phyloP scores from a whole-genome alignment of 106 monocot genomes.

The Dendrobium chrysotoxum region DNA sequence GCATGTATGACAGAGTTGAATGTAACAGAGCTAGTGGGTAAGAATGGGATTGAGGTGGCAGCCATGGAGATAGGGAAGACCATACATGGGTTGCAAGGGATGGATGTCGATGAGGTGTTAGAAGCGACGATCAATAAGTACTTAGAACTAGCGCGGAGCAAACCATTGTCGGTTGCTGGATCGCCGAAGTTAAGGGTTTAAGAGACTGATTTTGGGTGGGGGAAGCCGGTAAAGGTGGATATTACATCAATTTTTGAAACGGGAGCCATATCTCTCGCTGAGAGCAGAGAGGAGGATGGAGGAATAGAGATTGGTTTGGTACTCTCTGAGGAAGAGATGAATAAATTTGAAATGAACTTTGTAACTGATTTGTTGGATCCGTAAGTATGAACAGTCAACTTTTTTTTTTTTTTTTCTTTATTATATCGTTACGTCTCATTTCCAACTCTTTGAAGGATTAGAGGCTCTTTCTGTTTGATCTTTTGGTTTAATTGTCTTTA shows the following conservation, averaged over 20 bases:
- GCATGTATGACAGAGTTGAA: neutral
- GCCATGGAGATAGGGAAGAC: slow-evolving; percentile 2
- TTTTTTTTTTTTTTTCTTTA: no score
- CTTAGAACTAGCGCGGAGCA: neutral
- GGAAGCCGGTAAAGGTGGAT: slow-evolving; percentile 13
- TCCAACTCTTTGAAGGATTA: no score
- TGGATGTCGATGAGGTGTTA: neutral
- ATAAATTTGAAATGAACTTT: neutral
- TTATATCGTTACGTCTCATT: no score
- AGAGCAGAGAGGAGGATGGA: slow-evolving; percentile 7
- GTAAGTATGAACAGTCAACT: no score
- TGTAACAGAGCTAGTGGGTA: neutral
- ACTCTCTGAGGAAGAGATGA: slow-evolving; percentile 3
- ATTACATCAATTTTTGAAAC: neutral
- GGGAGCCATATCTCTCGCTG: slow-evolving; percentile 8
- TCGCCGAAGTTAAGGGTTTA: slow-evolving; percentile 20
- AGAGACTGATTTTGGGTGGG: slow-evolving; percentile 26
- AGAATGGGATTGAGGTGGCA: neutral
- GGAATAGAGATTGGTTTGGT: slow-evolving; percentile 12
- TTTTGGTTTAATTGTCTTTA: no score
- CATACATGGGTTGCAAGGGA: neutral
- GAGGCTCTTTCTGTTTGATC: no score
- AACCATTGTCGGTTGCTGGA: neutral
- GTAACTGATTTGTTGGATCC: no score
- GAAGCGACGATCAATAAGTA: neutral